These are phyloP conservation scores for Ascochyta pisi DNA, from an alignment of 2,329 filamentous ascomycete genomes.

Conservation along the genomic window DNA sequence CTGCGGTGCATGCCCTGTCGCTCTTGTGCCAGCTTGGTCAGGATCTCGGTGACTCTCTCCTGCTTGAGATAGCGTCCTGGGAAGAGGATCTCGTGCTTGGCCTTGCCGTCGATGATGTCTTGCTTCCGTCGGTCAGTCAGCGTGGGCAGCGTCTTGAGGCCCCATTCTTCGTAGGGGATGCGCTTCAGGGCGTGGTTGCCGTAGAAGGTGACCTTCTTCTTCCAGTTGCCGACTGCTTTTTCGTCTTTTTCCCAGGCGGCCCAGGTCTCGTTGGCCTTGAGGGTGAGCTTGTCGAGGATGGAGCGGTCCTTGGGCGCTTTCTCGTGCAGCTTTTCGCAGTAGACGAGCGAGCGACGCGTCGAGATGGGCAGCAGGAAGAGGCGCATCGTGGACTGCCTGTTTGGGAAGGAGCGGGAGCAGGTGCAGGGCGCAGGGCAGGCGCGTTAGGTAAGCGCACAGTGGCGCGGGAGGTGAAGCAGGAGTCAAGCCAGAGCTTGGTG, in stretches of 20 bases:
- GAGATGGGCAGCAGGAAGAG: slow-evolving; percentile 94
- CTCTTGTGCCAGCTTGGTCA: slow-evolving; percentile 77
- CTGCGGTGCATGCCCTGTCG: slow-evolving; percentile 78
- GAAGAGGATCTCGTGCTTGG: slow-evolving; percentile 77
- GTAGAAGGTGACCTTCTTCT: slow-evolving; percentile 82
- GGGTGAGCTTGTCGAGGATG: slow-evolving; percentile 72
- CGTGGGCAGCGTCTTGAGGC: slow-evolving; percentile 90
- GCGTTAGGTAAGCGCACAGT: slow-evolving; percentile 25
- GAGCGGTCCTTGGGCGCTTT: slow-evolving; percentile 57
- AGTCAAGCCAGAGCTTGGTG: slow-evolving; percentile 17
- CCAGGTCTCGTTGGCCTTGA: slow-evolving; percentile 79
- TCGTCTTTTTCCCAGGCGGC: slow-evolving; percentile 85
- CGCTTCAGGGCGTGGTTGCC: slow-evolving; percentile 85
- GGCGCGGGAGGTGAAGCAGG: slow-evolving; percentile 25
- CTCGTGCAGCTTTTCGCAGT: slow-evolving; percentile 78
- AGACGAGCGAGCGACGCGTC: slow-evolving; percentile 87
- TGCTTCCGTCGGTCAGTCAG: slow-evolving; percentile 71
- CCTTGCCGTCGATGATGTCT: slow-evolving; percentile 67
- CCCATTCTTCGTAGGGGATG: slow-evolving; percentile 98
- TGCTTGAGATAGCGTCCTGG: slow-evolving; percentile 73
- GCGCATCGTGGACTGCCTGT: slow-evolving; percentile 67
- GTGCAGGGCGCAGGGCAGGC: slow-evolving; percentile 7
- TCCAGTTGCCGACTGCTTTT: slow-evolving; percentile 70
- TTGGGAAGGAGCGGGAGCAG: slow-evolving; percentile 8
- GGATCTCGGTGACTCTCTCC: slow-evolving; percentile 67